A percentile compares a stretch with the other conserved stretches of the same genome.
phyloP scores from a whole-genome alignment of 768 basidiomycete genomes.

The Butyriboletus loyo region DNA sequence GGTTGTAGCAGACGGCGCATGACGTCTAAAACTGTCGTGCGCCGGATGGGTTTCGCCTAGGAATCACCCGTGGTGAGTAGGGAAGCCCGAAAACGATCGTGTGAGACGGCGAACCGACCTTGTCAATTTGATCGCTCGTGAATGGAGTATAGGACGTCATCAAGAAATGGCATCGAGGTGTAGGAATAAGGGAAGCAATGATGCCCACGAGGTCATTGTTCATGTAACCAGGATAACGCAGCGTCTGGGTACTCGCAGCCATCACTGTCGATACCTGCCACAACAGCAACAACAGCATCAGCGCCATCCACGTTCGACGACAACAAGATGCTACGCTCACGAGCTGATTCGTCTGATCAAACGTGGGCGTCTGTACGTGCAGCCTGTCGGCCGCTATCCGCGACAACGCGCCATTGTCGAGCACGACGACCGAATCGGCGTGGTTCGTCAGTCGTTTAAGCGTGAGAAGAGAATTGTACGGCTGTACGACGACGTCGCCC shows the following conservation, averaged over 20 bases:
- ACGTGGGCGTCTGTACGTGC: slow-evolving; percentile 82
- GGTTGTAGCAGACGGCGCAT: slow-evolving; percentile 97
- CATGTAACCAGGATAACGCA: slow-evolving; percentile 98
- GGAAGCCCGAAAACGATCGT: neutral
- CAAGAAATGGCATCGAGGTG: slow-evolving; percentile 95
- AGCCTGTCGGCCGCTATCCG: slow-evolving; percentile 91
- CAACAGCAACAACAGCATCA: slow-evolving; percentile 2
- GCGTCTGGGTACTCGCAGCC: slow-evolving; percentile 94
- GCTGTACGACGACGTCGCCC: slow-evolving; percentile 96
- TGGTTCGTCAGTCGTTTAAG: slow-evolving; percentile 93
- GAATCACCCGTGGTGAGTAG: neutral
- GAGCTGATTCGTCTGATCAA: slow-evolving; percentile 90
- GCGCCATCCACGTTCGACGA: neutral
- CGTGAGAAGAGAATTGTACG: slow-evolving; percentile 93
- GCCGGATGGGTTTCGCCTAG: slow-evolving; percentile 90
- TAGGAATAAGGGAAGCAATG: slow-evolving; percentile 94
- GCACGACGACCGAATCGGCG: slow-evolving; percentile 94
- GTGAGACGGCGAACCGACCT: slow-evolving; percentile 50
- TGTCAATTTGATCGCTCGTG: slow-evolving; percentile 94
- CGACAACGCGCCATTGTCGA: slow-evolving; percentile 92
- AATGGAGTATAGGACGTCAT: slow-evolving; percentile 99
- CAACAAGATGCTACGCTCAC: slow-evolving; percentile 38
- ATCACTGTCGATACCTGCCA: slow-evolving; percentile 92
- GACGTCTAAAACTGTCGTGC: slow-evolving; percentile 96
- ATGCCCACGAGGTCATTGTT: slow-evolving; percentile 99